Conservation (phyloP, 2,329 filamentous ascomycete species). For the Clonostachys sp. region DNA sequence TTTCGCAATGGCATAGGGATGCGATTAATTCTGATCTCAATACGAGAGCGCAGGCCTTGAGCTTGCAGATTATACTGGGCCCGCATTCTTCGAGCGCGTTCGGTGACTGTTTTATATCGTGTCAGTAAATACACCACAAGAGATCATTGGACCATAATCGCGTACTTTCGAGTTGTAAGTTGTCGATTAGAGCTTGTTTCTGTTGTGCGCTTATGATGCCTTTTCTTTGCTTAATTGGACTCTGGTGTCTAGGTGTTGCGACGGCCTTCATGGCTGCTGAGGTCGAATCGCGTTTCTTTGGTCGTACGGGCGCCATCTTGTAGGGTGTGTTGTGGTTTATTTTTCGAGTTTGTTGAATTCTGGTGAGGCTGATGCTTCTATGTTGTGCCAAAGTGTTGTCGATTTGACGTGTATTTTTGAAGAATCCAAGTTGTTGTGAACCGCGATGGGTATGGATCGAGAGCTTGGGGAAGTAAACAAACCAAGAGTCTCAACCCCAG, state of each 20-base stretch:
- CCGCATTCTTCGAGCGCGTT: constrained; percentile 80
- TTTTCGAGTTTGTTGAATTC: constrained; percentile 3
- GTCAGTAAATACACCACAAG: constrained; percentile 6
- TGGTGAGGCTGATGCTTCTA: background rate
- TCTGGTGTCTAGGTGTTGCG: constrained; percentile 39
- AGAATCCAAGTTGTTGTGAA: no score
- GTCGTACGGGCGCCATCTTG: constrained; percentile 40
- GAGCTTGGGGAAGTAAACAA: constrained; percentile 12
- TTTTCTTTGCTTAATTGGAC: constrained; percentile 58
- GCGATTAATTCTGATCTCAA: constrained; percentile 90
- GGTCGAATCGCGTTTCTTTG: constrained; percentile 21
- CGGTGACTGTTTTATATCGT: constrained; percentile 61
- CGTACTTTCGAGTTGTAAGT: constrained; percentile 83
- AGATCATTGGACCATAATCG: background rate
- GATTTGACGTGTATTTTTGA: background rate
- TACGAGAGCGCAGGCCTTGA: constrained; percentile 75
- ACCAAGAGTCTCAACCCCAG: constrained; percentile 2
- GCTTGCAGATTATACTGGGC: constrained; percentile 87
- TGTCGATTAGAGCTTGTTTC: constrained; percentile 85
- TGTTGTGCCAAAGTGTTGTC: background rate
- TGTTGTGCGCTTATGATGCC: constrained; percentile 63
- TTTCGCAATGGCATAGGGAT: constrained; percentile 78
- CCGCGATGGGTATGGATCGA: no score
- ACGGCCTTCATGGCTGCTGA: constrained; percentile 8
- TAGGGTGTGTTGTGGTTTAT: background rate